Conservation (phyloP, 257 asterid genomes). For the Capsicum baccatum region DNA sequence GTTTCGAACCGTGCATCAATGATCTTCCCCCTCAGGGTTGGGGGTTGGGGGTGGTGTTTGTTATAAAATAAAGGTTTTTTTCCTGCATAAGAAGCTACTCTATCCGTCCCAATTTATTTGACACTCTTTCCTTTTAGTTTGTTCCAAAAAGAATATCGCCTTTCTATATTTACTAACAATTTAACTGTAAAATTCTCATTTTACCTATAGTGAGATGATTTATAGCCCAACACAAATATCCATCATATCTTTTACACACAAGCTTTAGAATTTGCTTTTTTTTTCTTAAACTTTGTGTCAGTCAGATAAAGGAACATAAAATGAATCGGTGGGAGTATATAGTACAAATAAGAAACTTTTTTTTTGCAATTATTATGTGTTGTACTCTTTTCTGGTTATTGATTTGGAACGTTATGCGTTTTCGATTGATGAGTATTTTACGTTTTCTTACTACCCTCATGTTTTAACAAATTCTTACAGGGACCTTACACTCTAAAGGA, state of each 20-base stretch:
- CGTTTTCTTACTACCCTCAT: neutral
- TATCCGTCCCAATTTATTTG: neutral
- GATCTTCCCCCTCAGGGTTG: neutral
- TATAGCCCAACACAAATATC: neutral
- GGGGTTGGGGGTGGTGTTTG: neutral
- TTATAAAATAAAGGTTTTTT: neutral
- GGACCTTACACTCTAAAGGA: slow-evolving; percentile 75
- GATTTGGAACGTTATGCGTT: neutral
- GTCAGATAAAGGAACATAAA: neutral
- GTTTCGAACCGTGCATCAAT: neutral
- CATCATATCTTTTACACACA: neutral
- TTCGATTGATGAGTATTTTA: neutral
- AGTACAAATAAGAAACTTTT: neutral
- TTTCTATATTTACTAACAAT: neutral
- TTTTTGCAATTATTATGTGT: neutral
- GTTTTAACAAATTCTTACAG: slow-evolving; percentile 42
- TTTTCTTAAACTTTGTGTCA: neutral
- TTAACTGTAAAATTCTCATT: neutral
- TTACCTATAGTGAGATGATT: neutral
- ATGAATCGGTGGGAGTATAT: neutral
- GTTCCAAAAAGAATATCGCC: neutral
- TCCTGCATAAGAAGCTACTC: neutral
- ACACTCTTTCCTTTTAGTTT: neutral
- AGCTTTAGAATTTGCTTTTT: neutral
- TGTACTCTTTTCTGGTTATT: neutral